These are phyloP conservation scores for Lasiosphaeris hirsuta DNA, from an alignment of 495 filamentous ascomycete genomes.

Conservation along the genomic window DNA sequence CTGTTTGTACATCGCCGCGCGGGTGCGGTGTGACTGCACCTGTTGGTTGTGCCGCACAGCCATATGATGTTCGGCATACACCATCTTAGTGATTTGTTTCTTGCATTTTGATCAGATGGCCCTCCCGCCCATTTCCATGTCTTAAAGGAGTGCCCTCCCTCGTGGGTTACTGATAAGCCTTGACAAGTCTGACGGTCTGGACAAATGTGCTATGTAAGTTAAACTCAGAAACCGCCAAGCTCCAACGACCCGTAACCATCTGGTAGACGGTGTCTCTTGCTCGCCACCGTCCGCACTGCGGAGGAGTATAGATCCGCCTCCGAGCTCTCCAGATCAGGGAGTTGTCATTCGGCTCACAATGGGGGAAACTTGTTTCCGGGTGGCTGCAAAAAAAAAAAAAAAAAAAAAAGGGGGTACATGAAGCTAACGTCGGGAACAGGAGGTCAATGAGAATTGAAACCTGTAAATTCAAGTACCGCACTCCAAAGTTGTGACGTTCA, in stretches of 20 bases:
- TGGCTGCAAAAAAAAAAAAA: background rate
- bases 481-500: too few species aligned
- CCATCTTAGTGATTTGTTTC: background rate
- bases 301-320: background rate
- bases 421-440: background rate
- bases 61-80: constrained; percentile 1
- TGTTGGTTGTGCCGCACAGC: background rate
- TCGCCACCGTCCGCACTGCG: background rate
- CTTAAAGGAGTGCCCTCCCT: background rate
- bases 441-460: background rate
- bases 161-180: too few species aligned
- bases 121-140: background rate
- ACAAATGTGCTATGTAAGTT: background rate
- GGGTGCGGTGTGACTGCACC: background rate
- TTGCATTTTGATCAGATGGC: constrained; percentile 9
- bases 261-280: too few species aligned
- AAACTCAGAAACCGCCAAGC: background rate
- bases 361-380: background rate
- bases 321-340: background rate
- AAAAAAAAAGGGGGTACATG: too few species aligned
- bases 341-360: background rate
- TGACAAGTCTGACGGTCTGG: too few species aligned
- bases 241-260: background rate
- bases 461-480: background rate
- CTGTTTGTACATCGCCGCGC: background rate